Evolutionary conservation across 352 stramenopile genomes (phyloP), one percentile per base, ranked within the genome.

Genomic region (Pythium brassicae): DNA sequence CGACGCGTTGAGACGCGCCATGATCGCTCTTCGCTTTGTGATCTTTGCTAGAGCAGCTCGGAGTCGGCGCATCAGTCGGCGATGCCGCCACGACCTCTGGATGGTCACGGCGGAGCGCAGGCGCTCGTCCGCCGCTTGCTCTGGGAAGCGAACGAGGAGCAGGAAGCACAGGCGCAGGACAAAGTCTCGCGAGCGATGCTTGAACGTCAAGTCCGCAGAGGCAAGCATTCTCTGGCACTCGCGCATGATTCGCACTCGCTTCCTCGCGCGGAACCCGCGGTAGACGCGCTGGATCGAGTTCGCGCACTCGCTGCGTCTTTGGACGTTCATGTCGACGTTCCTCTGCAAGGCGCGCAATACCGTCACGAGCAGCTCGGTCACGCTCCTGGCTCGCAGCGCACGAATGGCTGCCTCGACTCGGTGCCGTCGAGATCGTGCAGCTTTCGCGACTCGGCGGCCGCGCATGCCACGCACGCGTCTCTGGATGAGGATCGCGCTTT

Each of bases 81-180:
- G 56, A 12, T 55, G 51, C 11, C 67, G 66, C 57, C 70, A 86
- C 73, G 77, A 84, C 19, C 63, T 62, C 39, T 77, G 67, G n/a
- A 87, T 57, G 26, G 53, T 61, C 14, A 48, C 22, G 2, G 55
- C 45, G 0, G 66, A 57, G 22, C 56, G 45, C 14, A 48, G 34
- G 11, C 68, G 62, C 19, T 70, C 68, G 12, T 48, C 55, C 22
- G 70, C 65, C 29, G 69, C 71, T 45, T 76, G 59, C 25, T 71
- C 62, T 27, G 68, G 68, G 0, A 76, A 55, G 8, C 56, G 57
- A 26, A 65, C 74, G 17, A 90, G 50, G 0, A 79, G 56, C 9
- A 88, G 48, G 62, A 88, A 76, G 53, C 73, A 87, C 20, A 86
- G 66, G 11, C 71, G 80, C 19, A 83, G 27, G 17, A 85, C 68